Percentiles rank a stretch among this genome's conserved stretches.
Conservation (phyloP, 441 rosid species). For the Capsella rubella region DNA sequence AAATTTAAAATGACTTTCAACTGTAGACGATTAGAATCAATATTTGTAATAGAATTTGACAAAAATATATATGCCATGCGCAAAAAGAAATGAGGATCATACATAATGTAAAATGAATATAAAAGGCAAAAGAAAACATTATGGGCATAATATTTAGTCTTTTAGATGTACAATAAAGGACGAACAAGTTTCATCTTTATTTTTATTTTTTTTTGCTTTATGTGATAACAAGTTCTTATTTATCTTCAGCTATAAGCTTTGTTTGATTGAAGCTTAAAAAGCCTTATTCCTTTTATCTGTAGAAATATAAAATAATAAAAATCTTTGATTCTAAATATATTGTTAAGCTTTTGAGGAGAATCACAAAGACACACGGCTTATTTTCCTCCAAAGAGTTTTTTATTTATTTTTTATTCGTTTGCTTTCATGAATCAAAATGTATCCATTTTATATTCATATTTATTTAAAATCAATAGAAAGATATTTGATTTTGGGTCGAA, state of each 20-base stretch:
- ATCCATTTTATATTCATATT: conserved; percentile 9
- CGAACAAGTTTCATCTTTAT: conserved; percentile 40
- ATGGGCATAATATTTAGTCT: conserved; percentile 38
- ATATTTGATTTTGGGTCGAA: too few species aligned
- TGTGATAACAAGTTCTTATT: conserved; percentile 26
- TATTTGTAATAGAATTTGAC: conserved; percentile 31
- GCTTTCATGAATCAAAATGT: conserved; percentile 28
- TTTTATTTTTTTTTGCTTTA: conserved; percentile 11
- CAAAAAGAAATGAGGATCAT: conserved; percentile 34
- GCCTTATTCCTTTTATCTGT: conserved; percentile 42
- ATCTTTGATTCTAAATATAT: conserved; percentile 24
- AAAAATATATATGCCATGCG: conserved; percentile 29
- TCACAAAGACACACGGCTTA: conserved; percentile 42
- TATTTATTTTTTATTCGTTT: conserved; percentile 31
- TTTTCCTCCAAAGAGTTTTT: conserved; percentile 36
- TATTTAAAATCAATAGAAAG: too few species aligned
- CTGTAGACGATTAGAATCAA: conserved; percentile 23
- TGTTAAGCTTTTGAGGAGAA: conserved; percentile 31
- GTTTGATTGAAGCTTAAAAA: conserved; percentile 42
- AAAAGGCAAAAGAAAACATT: conserved; percentile 41
- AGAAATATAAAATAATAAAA: neutral
- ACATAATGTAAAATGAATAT: conserved; percentile 32
- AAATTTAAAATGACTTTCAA: conserved; percentile 28
- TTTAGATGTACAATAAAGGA: conserved; percentile 47
- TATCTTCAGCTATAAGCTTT: conserved; percentile 44